phyloP scores from a whole-genome alignment of 352 stramenopile genomes.

The Phytophthora macrochlamydospora region DNA sequence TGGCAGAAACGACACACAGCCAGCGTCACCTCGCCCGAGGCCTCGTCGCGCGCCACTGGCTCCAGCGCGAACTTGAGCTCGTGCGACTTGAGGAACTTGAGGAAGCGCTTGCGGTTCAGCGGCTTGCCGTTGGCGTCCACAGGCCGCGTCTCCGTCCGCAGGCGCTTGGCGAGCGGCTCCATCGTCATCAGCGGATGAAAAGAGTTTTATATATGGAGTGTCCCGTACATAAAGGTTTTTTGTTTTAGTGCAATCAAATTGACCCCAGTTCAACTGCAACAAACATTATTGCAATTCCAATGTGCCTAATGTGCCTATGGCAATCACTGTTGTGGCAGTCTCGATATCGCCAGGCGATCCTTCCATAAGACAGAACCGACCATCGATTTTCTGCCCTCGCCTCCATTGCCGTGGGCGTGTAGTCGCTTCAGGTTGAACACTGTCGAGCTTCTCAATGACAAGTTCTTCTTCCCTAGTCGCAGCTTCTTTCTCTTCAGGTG shows the following conservation, averaged over 20 bases:
- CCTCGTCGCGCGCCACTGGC: slow-evolving; percentile 50
- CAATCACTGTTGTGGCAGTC: not conserved
- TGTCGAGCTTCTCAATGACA: not conserved
- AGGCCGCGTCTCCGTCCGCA: not conserved
- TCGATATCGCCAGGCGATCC: not conserved
- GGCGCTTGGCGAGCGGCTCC: not conserved
- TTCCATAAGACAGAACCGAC: slow-evolving; percentile 22
- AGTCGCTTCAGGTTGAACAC: not conserved
- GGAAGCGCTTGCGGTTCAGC: not conserved
- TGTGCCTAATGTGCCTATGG: slow-evolving; percentile 7
- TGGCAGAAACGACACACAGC: slow-evolving; percentile 72
- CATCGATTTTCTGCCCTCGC: slow-evolving; percentile 25
- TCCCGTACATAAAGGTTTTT: too few species aligned
- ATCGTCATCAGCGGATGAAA: not conserved
- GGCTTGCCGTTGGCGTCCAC: not conserved
- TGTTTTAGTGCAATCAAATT: too few species aligned
- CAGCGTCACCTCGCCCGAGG: slow-evolving; percentile 46
- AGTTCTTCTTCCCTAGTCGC: not conserved
- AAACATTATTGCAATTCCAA: slow-evolving; percentile 2
- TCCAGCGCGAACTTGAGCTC: slow-evolving; percentile 61
- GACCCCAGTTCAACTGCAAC: too few species aligned
- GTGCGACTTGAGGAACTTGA: slow-evolving; percentile 48
- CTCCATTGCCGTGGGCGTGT: slow-evolving; percentile 5
- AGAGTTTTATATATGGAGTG: not conserved
- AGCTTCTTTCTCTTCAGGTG: slow-evolving; percentile 3